These are phyloP conservation scores for Colletotrichum higginsianum DNA, from an alignment of 2,329 filamentous ascomycete species.

Conservation along the genomic window DNA sequence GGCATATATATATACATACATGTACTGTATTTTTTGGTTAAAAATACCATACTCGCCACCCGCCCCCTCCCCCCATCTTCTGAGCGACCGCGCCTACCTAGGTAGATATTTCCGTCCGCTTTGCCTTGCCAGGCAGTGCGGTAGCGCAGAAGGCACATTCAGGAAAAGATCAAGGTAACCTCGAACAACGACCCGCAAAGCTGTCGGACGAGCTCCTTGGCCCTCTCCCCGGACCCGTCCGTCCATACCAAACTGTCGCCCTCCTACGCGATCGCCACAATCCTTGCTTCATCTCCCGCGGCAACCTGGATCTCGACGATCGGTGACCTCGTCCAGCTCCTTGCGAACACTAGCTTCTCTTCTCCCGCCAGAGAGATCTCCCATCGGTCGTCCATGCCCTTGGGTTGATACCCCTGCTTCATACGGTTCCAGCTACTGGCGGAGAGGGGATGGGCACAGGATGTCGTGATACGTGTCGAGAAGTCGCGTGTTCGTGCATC, in stretches of 20 bases:
- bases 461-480: constrained; percentile 6
- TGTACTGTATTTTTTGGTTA: no score
- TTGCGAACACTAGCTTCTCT: constrained; percentile 13
- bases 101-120: no score
- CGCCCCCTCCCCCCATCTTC: no score
- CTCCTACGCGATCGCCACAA: constrained; percentile 2
- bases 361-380: background rate
- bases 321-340: constrained; percentile 21
- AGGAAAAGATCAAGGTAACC: background rate
- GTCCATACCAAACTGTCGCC: background rate
- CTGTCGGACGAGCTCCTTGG: constrained; percentile 11
- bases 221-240: background rate
- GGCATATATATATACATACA: no score
- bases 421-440: constrained; percentile 22
- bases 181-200: constrained; percentile 1
- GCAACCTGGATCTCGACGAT: constrained; percentile 18
- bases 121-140: background rate
- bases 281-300: constrained; percentile 1
- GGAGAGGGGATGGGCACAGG: constrained; percentile 12
- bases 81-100: no score
- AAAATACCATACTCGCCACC: no score
- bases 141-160: no score
- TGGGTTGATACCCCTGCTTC: constrained; percentile 18
- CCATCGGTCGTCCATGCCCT: constrained; percentile 29
- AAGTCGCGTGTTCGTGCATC: background rate